Evolutionary conservation across 495 filamentous ascomycete genomes (phyloP).

Genomic region (Hypoxylon perforatum): DNA sequence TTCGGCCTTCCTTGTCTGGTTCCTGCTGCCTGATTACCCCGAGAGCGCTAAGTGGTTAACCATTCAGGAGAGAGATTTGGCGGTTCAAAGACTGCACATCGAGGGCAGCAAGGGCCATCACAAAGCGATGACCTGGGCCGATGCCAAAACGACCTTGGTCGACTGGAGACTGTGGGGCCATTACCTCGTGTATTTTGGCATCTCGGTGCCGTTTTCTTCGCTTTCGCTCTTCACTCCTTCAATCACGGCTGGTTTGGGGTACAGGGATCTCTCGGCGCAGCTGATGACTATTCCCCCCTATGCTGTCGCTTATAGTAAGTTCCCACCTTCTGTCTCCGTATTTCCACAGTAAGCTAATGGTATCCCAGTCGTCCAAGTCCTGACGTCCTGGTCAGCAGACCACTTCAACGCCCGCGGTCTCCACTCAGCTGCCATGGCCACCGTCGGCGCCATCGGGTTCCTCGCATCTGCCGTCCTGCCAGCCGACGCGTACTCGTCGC

Average conservation of each 20-base stretch:
- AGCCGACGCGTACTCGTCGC: conserved; percentile 64
- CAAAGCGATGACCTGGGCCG: conserved; percentile 74
- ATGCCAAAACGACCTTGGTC: conserved; percentile 73
- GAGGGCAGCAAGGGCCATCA: conserved; percentile 68
- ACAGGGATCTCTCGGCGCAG: conserved; percentile 71
- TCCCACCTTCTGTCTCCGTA: not conserved
- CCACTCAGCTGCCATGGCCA: conserved; percentile 67
- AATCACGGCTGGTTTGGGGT: conserved; percentile 79
- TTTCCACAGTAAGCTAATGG: conserved; percentile 11
- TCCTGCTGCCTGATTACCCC: conserved; percentile 84
- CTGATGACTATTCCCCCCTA: conserved; percentile 86
- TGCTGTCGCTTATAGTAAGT: conserved; percentile 69
- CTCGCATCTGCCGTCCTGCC: conserved; percentile 72
- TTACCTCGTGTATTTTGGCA: conserved; percentile 75
- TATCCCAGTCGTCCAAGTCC: conserved; percentile 60
- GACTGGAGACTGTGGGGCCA: conserved; percentile 82
- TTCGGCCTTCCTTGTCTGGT: conserved; percentile 70
- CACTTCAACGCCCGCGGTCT: conserved; percentile 73
- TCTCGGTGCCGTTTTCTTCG: conserved; percentile 72
- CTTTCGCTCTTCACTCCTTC: conserved; percentile 85
- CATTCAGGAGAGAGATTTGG: conserved; percentile 70
- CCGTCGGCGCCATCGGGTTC: conserved; percentile 73
- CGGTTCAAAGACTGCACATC: conserved; percentile 68
- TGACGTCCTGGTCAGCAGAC: conserved; percentile 72
- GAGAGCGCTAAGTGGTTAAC: conserved; percentile 76